Base-by-base conservation (phyloP, 78 protist species). In the Dictyostelium capitatum region DNA sequence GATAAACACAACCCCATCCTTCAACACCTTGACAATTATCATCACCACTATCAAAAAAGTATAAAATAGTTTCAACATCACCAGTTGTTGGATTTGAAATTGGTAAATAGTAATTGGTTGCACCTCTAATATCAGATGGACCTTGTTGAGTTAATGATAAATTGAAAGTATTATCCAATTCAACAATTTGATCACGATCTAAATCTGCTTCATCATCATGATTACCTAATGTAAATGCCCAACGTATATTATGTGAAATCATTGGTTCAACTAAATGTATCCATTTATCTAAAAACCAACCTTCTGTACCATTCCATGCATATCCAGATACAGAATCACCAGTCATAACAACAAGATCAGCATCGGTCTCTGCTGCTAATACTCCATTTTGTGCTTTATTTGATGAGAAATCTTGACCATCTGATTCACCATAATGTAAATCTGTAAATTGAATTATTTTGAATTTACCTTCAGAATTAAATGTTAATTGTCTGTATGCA, bases 1-100 rank as follows among this genome's bases (percentile, higher is more conserved):
- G 89, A 59, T 80, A 75, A 4, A 94, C 92, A 56, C 96, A 94
- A 12, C 96, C 95, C 93, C 94, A 94, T 8, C 96, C 96, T 32
- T 37, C 53, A 17, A 89, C 67, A 20, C 82, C 82, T 72, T 83
- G 80, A n/a, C 96, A 94, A 78, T 90, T 84, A n/a, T 94, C 67
- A 48, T 94, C 83, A 64, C 30, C 37, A 12, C 79, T 54, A 48
- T 91, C 95, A 15, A 91, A 91, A 50, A 91, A 65, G 59, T 79
- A 91, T 1, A 91, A 69, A 17, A 73, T 74, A 54, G 82, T 20
- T 4, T 43, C 47, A 30, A 47, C 74, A 2, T 59, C 73, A 30
- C 65, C 91, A 53, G 72, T 84, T 23, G 30, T 3, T 11, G 70
- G 70, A 19, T 74, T 89, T 4, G 23, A 10, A 11, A 91, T 62